These are phyloP conservation scores for Furcasterigmium furcatum DNA, from an alignment of 2,329 filamentous ascomycete genomes.

Conservation along the genomic window DNA sequence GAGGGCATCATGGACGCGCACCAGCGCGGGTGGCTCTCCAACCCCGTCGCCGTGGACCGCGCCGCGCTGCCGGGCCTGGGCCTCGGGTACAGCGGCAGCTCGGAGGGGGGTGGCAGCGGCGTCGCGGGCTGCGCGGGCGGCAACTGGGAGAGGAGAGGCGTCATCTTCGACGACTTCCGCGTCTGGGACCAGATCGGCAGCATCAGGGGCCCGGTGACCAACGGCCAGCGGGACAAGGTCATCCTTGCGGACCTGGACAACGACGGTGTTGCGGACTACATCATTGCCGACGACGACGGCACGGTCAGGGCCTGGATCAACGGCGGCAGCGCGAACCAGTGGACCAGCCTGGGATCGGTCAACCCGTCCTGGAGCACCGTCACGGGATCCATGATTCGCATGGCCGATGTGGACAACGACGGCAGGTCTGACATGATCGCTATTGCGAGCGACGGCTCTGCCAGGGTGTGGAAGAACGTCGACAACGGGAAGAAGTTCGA, in stretches of 20 bases:
- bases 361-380: not conserved
- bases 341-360: slow-evolving; percentile 2
- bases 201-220: not conserved
- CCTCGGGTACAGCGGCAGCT: slow-evolving; percentile 4
- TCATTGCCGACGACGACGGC: slow-evolving; percentile 4
- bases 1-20: not conserved
- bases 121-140: not conserved
- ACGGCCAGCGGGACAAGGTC: not conserved
- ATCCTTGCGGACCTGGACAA: slow-evolving; percentile 1
- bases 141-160: not conserved
- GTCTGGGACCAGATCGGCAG: not conserved
- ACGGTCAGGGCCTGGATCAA: slow-evolving; percentile 2
- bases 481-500: slow-evolving; percentile 4
- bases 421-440: slow-evolving; percentile 1
- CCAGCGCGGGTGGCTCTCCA: slow-evolving; percentile 4
- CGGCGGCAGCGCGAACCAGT: slow-evolving; percentile 1
- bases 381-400: not conserved
- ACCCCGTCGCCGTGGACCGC: slow-evolving; percentile 7
- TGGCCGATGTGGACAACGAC: not conserved
- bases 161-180: not conserved
- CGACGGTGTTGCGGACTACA: slow-evolving; percentile 4
- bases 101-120: not conserved
- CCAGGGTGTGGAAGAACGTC: slow-evolving; percentile 12
- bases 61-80: slow-evolving; percentile 6
- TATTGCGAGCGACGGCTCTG: slow-evolving; percentile 7